Base-by-base conservation (phyloP, 192 early-diverging fungal genomes). In the Coemansia reversa region DNA sequence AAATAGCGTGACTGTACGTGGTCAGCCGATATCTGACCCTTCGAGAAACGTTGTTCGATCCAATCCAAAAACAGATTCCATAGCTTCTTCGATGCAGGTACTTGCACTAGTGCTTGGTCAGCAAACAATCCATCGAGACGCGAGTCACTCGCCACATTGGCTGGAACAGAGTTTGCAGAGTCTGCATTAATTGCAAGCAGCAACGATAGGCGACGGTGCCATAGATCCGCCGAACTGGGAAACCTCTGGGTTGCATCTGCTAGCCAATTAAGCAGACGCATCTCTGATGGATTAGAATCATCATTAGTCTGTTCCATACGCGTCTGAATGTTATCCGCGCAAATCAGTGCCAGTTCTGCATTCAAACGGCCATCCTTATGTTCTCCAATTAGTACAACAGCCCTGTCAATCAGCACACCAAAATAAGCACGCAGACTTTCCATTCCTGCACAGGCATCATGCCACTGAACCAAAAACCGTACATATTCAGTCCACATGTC, bases 401-500 rank as follows among this genome's bases (percentile, higher is more conserved):
- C 84, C 3, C 84, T 75, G 60, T 84, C 83, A 20, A 76, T 74
- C 53, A 85, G 70, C 66, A 81, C 82, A 65, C 72, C 67, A 20
- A 75, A 73, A 51, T 70, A 69, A 23, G 25, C 27, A 1, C 30
- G 62, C 33, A 81, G 60, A 49, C 72, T 70, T 11, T 48, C 22
- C 24, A 63, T 45, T 11, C 33, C 30, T 8, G 30, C 50, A 35
- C 66, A 62, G 5, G 52, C 32, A 3, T 45, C 47, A 11, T 69
- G 64, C 74, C 86, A 84, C 23, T 76, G 66, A 6, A 32, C 57
- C 66, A 93, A 71, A 65, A 93, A 93, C 7, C 69, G 58, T 14
- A 84, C 71, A 72, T 89, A 93, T 58, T 74, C 51, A 51, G 75
- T 71, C 86, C 87, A 90, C 84, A 90, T 86, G 22, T 60, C 81